Evolutionary conservation across 2,329 filamentous ascomycete species (phyloP), one percentile per base, ranked within the genome.

Genomic region (Dryadomyces quercus-mongolicae): DNA sequence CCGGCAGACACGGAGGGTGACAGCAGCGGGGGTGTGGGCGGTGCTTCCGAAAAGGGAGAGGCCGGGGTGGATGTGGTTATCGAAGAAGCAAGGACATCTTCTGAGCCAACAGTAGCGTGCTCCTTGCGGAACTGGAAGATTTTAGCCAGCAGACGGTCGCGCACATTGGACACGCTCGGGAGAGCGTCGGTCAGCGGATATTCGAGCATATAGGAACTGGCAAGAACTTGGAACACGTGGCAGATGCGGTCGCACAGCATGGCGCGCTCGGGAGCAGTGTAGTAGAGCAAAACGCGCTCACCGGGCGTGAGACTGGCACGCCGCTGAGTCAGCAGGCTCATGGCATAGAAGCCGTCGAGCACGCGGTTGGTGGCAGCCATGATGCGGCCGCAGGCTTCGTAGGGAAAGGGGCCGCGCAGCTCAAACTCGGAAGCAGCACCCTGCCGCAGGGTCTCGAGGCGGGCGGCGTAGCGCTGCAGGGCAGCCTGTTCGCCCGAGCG

Each of bases 281-380:
- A 90, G 58, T 80, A 77, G 42, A 98, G 72, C 42, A 97, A 77
- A 9, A 85, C 84, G 54, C 85, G 82, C 70, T 97, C 92, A 4
- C 92, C 91, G 25, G 85, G 80, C 2, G 84, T 89, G 1, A 88
- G 79, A 42, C 79, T 78, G 12, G 84, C 22, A 56, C 92, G 87
- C 63, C 91, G 92, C 64, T 86, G 78, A 42, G 95, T 90, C 58
- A 96, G 84, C 12, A 96, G 81, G 59, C 92, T 94, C 88, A 98
- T 95, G 52, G 91, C 89, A 64, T 97, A 91, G 67, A 98, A 96
- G 42, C 88, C 85, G 68, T 96, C 91, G 5, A 97, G 81, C 69
- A 96, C 88, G 52, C 86, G 83, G 58, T 85, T 84, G 1, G 91
- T 95, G 10, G 85, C 85, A 21, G 81, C 79, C 65, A 97, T 78